These are phyloP conservation scores for Claviceps spartinae DNA, from an alignment of 2,329 filamentous ascomycete genomes.

Conservation along the genomic window DNA sequence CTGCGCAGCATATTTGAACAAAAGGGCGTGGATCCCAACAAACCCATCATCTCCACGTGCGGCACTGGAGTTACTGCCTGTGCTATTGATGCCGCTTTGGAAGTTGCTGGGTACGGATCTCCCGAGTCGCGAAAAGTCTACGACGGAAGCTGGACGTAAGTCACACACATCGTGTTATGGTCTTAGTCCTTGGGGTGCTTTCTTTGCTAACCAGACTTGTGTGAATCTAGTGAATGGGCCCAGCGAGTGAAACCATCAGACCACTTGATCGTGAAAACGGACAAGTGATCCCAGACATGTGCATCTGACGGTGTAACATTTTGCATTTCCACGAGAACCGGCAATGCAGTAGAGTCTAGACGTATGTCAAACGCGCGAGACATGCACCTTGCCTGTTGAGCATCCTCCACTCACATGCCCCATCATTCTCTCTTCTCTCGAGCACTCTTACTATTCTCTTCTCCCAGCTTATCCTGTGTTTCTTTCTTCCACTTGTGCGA, in stretches of 20 bases:
- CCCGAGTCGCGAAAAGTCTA: constrained; percentile 62
- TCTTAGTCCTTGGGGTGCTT: neutral
- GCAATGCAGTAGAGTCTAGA: neutral
- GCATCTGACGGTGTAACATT: constrained; percentile 1
- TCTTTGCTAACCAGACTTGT: constrained; percentile 14
- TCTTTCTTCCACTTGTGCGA: neutral
- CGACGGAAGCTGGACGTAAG: constrained; percentile 96
- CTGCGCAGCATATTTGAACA: constrained; percentile 62
- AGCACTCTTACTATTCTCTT: neutral
- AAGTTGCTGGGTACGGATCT: constrained; percentile 60
- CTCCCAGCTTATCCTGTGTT: neutral
- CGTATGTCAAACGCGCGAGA: neutral
- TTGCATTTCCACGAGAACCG: neutral
- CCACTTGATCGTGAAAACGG: constrained; percentile 45
- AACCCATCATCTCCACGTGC: constrained; percentile 76
- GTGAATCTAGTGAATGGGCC: constrained; percentile 46
- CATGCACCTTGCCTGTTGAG: neutral
- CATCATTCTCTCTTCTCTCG: neutral
- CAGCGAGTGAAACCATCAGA: constrained; percentile 49
- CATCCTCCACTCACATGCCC: neutral
- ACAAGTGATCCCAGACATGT: constrained; percentile 10
- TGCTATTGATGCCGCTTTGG: constrained; percentile 75
- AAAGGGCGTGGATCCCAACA: constrained; percentile 66
- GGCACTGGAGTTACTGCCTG: constrained; percentile 91
- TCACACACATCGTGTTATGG: constrained; percentile 21